These are phyloP conservation scores for Corchorus olitorius DNA, from an alignment of 345 rosid genomes.

Conservation along the genomic window DNA sequence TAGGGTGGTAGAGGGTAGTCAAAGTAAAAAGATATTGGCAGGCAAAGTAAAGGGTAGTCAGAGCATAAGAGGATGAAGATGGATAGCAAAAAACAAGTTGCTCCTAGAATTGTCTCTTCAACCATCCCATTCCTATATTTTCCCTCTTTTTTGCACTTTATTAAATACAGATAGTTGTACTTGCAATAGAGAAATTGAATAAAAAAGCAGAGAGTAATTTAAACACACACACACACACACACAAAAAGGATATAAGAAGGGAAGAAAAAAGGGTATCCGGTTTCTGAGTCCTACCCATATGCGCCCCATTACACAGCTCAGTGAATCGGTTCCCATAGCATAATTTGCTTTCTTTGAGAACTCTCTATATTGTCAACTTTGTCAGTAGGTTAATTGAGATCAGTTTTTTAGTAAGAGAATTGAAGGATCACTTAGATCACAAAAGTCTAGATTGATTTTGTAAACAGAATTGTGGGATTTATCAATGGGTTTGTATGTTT, in stretches of 20 bases:
- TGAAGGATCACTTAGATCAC: slow-evolving; percentile 1
- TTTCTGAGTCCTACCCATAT: slow-evolving; percentile 42
- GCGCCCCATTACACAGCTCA: slow-evolving; percentile 50
- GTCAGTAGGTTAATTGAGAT: slow-evolving; percentile 4
- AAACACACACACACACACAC: too few species aligned
- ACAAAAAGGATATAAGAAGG: not conserved
- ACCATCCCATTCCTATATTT: not conserved
- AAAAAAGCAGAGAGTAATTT: too few species aligned
- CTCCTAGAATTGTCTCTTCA: slow-evolving; percentile 29
- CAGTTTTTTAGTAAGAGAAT: not conserved
- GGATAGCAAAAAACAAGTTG: slow-evolving; percentile 26
- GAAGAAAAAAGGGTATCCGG: slow-evolving; percentile 10
- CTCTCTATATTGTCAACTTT: slow-evolving; percentile 22
- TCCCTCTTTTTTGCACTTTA: not conserved
- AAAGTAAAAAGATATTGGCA: slow-evolving; percentile 30
- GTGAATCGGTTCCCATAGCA: slow-evolving; percentile 48
- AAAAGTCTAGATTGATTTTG: not conserved
- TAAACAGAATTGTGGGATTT: not conserved
- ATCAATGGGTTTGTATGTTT: too few species aligned
- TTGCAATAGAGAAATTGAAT: not conserved
- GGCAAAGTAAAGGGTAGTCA: slow-evolving; percentile 33
- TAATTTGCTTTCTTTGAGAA: slow-evolving; percentile 11
- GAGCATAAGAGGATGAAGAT: slow-evolving; percentile 26
- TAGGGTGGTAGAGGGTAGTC: slow-evolving; percentile 5
- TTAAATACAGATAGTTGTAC: slow-evolving; percentile 13